These are phyloP conservation scores for Fusarium penzigii DNA, from an alignment of 2,329 filamentous ascomycete species.

Conservation along the genomic window DNA sequence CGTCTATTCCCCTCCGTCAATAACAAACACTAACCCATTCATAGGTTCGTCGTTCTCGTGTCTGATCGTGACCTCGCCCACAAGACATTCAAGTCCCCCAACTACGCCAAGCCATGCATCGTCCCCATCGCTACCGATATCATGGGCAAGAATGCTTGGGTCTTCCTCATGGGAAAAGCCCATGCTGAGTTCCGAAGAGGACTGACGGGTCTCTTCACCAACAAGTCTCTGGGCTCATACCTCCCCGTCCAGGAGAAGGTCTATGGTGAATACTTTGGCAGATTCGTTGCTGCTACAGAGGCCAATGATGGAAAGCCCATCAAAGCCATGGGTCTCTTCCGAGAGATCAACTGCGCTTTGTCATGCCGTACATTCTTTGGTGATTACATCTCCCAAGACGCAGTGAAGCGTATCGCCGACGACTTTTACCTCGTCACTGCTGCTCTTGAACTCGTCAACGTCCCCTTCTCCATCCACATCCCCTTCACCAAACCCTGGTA, in stretches of 20 bases:
- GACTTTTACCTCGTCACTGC: conserved; percentile 79
- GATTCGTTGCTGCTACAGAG: conserved; percentile 62
- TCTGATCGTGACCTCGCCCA: conserved; percentile 76
- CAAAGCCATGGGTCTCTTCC: conserved; percentile 71
- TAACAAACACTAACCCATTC: rapidly evolving
- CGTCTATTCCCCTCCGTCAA: neutral
- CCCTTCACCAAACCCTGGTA: conserved; percentile 77
- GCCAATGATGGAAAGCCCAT: conserved; percentile 55
- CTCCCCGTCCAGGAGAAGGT: conserved; percentile 74
- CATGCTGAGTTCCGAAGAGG: conserved; percentile 80
- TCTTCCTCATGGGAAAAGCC: conserved; percentile 74
- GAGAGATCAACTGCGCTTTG: conserved; percentile 76
- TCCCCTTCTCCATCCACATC: conserved; percentile 68
- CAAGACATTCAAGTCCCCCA: conserved; percentile 79
- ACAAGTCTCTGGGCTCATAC: conserved; percentile 69
- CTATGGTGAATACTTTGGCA: conserved; percentile 68
- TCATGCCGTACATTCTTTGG: conserved; percentile 81
- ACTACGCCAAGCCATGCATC: conserved; percentile 74
- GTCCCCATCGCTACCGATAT: conserved; percentile 76
- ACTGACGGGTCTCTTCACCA: conserved; percentile 72
- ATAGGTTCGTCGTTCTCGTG: conserved; percentile 76
- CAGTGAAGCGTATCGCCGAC: conserved; percentile 73
- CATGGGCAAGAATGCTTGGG: conserved; percentile 72
- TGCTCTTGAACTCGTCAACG: conserved; percentile 78
- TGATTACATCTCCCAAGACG: conserved; percentile 72